Base-by-base conservation (phyloP, 2,329 filamentous ascomycete species). In the Fusarium brevicatenulatum region DNA sequence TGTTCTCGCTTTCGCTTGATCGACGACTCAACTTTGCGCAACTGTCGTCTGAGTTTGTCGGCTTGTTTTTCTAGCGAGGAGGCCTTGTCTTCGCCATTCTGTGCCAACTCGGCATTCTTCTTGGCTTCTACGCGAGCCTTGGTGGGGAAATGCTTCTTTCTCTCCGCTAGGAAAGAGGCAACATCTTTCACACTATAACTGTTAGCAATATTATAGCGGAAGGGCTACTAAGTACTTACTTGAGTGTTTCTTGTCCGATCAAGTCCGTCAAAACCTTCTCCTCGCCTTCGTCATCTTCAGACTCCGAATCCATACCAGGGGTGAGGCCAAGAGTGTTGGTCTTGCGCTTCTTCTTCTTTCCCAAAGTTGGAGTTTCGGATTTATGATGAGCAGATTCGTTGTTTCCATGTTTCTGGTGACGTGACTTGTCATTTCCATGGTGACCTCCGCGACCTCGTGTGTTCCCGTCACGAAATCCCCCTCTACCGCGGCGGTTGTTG, bases 111-210 rank as follows among this genome's bases (percentile, higher is more conserved):
- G 65, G 83, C 83, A 75, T 86, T 86, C 71, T 89, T 88, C 81
- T 89, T 93, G 71, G 89, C 89, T 68, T 90, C 87, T 70, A 91
- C 85, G 62, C 93, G 91, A 66, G 90, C 89, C 80, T 90, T 89
- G 5, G 95, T 98, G 4, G 95, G 95, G 80, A 90, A 98, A 57
- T 92, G 91, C 73, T 90, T 92, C 79, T 88, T 92, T 66, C 95
- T 90, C 81, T 97, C 94, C 55, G 90, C 90, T 71, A 97, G 90
- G 90, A 94, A 98, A 11, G 90, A 89, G 30, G 90, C 88, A 62
- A 98, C 87, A 78, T 98, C 95, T 66, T 89, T 89, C 21, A 89
- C 85, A 64, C 87, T 90, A 61, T 36, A 40, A n/a, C 53, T 44
- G 59, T 77, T 59, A 78, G 72, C 39, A 56, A 18, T 23, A 30